phyloP scores from a whole-genome alignment of 2,329 filamentous ascomycete genomes.

The Cordyceps farinosa region DNA sequence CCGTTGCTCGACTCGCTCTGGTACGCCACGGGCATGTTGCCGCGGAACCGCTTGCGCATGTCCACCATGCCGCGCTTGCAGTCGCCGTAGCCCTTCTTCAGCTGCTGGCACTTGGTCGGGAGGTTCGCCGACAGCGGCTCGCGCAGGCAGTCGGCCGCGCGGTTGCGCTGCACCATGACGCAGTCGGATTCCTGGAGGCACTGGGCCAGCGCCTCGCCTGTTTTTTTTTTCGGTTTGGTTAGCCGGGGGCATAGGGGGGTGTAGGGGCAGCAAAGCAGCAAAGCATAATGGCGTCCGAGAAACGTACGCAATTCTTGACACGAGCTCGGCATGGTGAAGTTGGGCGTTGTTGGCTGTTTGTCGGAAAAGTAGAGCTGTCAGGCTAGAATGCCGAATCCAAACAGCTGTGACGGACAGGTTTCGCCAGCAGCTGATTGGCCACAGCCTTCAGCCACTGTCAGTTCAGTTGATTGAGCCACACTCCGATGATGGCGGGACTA shows the following conservation, averaged over 20 bases:
- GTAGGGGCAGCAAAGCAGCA: background rate
- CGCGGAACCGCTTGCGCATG: conserved; percentile 97
- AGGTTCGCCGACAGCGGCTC: conserved; percentile 77
- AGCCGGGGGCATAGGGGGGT: background rate
- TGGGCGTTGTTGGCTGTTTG: conserved; percentile 14
- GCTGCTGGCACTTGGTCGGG: conserved; percentile 83
- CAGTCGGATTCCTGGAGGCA: conserved; percentile 97
- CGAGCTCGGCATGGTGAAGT: conserved; percentile 76
- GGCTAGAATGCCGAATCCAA: background rate
- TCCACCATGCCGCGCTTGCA: conserved; percentile 96
- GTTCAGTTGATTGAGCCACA: background rate
- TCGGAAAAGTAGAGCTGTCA: background rate
- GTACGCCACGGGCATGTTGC: conserved; percentile 79
- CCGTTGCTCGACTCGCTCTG: conserved; percentile 51
- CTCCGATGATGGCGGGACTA: background rate
- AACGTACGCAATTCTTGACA: conserved; percentile 92
- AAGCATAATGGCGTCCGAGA: background rate
- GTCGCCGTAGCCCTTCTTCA: conserved; percentile 88
- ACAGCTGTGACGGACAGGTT: background rate
- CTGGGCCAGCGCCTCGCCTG: conserved; percentile 86
- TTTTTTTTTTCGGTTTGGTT: background rate
- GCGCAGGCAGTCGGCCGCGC: conserved; percentile 82
- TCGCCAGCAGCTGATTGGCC: conserved; percentile 6
- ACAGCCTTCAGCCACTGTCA: background rate
- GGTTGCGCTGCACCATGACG: conserved; percentile 87